Base-by-base conservation (phyloP, 2,329 filamentous ascomycete species). In the Fonsecaea pedrosoi region DNA sequence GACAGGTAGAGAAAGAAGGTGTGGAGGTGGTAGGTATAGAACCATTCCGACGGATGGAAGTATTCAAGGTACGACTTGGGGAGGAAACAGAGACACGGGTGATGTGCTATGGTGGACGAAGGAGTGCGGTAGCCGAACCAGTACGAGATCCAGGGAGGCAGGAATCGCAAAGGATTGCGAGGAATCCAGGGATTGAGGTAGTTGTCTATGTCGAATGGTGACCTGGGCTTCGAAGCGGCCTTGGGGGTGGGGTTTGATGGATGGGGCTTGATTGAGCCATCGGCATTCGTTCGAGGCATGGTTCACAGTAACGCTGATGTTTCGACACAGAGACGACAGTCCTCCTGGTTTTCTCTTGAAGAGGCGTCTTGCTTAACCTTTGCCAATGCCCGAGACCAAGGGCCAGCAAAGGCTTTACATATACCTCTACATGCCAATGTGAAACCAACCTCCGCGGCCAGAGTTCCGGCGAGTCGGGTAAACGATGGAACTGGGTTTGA, bases 161-260 rank as follows among this genome's bases (percentile, higher is more conserved):
- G 75, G 54, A 81, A 79, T 34, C 84, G 80, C 76, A 92, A 85
- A 72, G 85, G 86, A 48, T 90, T 89, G 50, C 64, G 60, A 8
- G 90, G 90, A 30, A 96, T 75, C 67, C 87, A 82, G 2, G 84
- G 90, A 76, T 94, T 92, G 59, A 96, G 76, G 75, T 89, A 87
- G n/a, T 79, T 80, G 82, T 97, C 93, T 70, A 96, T 86, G 78
- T 95, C 87, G 78, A 96, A 87, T 13, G 64, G 64, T 54, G 25
- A 38, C 40, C n/a, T 42, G 6, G 48, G 60, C 60, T 48, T 54
- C 40, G 35, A 21, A 12, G 1, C 40, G 40, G 35, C 34, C 18
- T 42, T 42, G 13, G 4, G 4, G n/a, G 40, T 18, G 40, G 40
- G 15, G 1, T 54, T 53, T 30, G 42, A 15, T 34, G 57, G 42